A percentile compares a stretch with the other conserved stretches of the same genome.
Evolutionary conservation across 148 eudicot species (phyloP).

Genomic region (Rhododendron vialii): DNA sequence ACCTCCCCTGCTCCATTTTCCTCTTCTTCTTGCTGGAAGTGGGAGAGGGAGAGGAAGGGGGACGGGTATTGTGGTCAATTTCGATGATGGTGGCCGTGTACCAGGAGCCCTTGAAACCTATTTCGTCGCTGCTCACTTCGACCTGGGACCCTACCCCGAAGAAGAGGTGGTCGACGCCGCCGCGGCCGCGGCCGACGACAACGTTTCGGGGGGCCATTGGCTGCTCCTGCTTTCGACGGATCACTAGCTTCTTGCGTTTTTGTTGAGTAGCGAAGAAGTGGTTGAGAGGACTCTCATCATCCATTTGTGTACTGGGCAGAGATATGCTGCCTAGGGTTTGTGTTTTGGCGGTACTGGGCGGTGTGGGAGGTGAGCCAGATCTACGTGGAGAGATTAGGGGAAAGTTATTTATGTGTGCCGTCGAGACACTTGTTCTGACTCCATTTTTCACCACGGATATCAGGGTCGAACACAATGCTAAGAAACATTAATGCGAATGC

Average conservation of each 20-base stretch:
- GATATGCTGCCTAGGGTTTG: neutral
- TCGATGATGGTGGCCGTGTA: neutral
- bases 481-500: no score
- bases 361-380: neutral
- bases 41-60: neutral
- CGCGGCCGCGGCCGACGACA: neutral
- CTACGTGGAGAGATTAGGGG: no score
- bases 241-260: neutral
- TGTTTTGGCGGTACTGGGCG: neutral
- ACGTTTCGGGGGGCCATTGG: neutral
- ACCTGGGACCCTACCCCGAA: neutral
- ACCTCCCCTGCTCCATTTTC: neutral
- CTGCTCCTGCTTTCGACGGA: neutral
- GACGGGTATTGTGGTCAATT: neutral
- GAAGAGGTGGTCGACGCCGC: neutral
- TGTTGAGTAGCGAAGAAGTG: neutral
- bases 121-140: slow-evolving; percentile 8
- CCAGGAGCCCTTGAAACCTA: slow-evolving; percentile 5
- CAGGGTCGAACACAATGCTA: no score
- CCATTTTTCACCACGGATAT: no score
- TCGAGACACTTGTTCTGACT: no score
- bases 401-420: no score
- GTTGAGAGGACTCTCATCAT: neutral
- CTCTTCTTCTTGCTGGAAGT: neutral
- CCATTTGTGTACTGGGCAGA: neutral